Conservation (phyloP, 345 rosid species). For the Kernera saxatilis region DNA sequence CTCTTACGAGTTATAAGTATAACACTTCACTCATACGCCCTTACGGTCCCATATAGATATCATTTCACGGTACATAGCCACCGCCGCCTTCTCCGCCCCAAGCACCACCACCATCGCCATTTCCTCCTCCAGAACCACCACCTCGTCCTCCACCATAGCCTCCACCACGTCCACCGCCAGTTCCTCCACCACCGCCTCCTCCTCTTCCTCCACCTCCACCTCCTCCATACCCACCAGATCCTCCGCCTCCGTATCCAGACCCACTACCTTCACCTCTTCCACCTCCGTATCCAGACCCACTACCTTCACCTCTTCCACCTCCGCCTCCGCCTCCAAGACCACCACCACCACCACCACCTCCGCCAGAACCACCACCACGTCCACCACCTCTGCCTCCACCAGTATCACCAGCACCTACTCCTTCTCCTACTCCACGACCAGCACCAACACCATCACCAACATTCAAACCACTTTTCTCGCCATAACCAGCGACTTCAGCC, state of each 20-base stretch:
- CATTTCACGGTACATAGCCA: constrained; percentile 17
- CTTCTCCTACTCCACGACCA: constrained; percentile 22
- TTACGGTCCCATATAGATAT: neutral
- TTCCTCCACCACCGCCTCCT: too few relatives aligned
- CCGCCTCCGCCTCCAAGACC: constrained; percentile 33
- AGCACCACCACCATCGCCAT: constrained; percentile 31
- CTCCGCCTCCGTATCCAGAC: constrained; percentile 29
- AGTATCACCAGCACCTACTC: constrained; percentile 22
- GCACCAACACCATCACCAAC: neutral
- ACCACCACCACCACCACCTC: constrained; percentile 25
- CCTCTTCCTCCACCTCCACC: too few relatives aligned
- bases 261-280: constrained; percentile 30
- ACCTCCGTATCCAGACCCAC: constrained; percentile 31
- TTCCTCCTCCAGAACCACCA: constrained; percentile 26
- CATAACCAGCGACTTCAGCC: constrained; percentile 18
- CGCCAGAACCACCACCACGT: constrained; percentile 29
- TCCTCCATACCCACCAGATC: too few relatives aligned
- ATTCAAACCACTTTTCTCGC: constrained; percentile 18
- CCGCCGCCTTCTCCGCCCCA: constrained; percentile 31
- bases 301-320: constrained; percentile 33
- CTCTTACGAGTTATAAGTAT: constrained; percentile 1
- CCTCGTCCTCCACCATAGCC: constrained; percentile 32
- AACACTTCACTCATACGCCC: constrained; percentile 1
- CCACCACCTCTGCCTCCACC: constrained; percentile 31
- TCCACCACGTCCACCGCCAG: constrained; percentile 25